Evolutionary conservation across 495 filamentous ascomycete species (phyloP).

Genomic region (Stereocaulon alpinum): DNA sequence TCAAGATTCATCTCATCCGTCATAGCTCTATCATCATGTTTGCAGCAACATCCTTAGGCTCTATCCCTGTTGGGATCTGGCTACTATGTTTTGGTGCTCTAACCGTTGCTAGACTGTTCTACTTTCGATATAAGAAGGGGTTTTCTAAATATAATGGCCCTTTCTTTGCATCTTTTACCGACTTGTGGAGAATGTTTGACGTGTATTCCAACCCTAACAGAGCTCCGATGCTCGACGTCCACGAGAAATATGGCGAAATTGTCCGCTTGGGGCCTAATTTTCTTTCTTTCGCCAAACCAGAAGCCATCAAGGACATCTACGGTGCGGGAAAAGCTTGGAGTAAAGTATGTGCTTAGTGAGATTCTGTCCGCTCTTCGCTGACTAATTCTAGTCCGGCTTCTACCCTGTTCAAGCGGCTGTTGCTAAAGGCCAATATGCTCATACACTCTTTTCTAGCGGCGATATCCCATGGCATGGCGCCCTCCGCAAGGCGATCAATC

Average conservation of each 20-base stretch:
- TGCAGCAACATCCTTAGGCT: neutral
- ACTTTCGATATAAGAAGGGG: conserved; percentile 48
- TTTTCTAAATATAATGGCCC: conserved; percentile 58
- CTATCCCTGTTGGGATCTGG: neutral
- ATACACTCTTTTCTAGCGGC: conserved; percentile 64
- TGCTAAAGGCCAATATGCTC: conserved; percentile 52
- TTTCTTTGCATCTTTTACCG: conserved; percentile 54
- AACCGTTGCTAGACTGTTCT: conserved; percentile 27
- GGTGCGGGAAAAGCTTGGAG: conserved; percentile 72
- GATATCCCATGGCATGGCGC: conserved; percentile 66
- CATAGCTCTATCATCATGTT: neutral
- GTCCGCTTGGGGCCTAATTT: conserved; percentile 59
- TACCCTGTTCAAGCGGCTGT: conserved; percentile 60
- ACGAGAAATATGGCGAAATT: conserved; percentile 62
- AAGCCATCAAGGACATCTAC: conserved; percentile 63
- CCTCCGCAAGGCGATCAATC: conserved; percentile 59
- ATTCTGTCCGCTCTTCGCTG: conserved; percentile 10
- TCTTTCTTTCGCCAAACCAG: conserved; percentile 56
- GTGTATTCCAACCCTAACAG: neutral
- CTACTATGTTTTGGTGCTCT: neutral
- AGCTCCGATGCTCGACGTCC: conserved; percentile 42
- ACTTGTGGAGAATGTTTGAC: conserved; percentile 51
- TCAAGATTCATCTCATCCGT: no score
- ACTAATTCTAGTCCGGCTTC: conserved; percentile 49
- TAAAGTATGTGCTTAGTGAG: conserved; percentile 42